Conservation (phyloP, 768 basidiomycete species). For the Leccinum disarticulatum region DNA sequence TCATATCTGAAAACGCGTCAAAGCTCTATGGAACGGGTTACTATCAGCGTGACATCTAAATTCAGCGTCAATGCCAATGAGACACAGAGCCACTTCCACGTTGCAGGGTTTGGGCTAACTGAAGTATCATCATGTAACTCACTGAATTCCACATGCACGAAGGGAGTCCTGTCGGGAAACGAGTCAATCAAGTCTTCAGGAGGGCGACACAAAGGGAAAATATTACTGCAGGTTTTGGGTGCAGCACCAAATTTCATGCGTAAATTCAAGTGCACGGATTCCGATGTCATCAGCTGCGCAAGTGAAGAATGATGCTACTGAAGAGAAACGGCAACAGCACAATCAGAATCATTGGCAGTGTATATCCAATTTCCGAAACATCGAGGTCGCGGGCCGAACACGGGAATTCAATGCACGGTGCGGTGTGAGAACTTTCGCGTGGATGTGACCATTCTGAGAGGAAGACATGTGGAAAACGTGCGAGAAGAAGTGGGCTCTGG, state of each 20-base stretch:
- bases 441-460: not conserved
- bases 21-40: not conserved
- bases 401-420: not conserved
- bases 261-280: not conserved
- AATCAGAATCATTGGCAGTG: conserved; percentile 6
- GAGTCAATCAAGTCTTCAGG: too few species aligned
- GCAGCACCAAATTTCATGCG: not conserved
- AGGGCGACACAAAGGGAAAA: not conserved
- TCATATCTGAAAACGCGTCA: not conserved
- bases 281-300: too few species aligned
- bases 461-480: not conserved
- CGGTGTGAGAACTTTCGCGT: not conserved
- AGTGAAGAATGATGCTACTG: not conserved
- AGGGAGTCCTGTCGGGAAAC: not conserved
- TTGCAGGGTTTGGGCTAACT: not conserved
- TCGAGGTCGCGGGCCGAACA: not conserved
- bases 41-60: not conserved
- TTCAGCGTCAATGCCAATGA: not conserved
- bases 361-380: not conserved
- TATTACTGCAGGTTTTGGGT: not conserved
- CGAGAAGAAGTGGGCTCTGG: not conserved
- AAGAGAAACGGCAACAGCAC: not conserved
- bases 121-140: not conserved
- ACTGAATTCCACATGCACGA: not conserved
- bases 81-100: not conserved